phyloP scores from a whole-genome alignment of 2,329 filamentous ascomycete genomes.

The Penicillium expansum region DNA sequence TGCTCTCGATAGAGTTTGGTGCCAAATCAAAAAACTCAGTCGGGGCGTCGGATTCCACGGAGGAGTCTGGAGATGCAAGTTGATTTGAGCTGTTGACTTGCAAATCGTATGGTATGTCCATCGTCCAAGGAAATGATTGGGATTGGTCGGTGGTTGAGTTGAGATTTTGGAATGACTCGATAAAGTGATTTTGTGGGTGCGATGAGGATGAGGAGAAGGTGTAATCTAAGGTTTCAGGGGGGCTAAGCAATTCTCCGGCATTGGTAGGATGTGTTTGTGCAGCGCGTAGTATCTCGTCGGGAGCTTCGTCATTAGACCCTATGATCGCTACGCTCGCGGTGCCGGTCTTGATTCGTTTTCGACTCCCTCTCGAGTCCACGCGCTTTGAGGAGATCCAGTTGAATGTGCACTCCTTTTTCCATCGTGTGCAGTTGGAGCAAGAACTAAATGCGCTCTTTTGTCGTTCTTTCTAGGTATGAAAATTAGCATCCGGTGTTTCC shows the following conservation, averaged over 20 bases:
- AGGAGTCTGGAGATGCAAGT: background rate
- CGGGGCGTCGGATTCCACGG: background rate
- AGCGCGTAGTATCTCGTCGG: constrained; percentile 2
- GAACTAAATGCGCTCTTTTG: constrained; percentile 15
- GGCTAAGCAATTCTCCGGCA: background rate
- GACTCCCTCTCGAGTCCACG: constrained; percentile 4
- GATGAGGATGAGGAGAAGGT: background rate
- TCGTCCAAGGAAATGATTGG: background rate
- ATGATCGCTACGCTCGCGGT: background rate
- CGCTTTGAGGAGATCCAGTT: constrained; percentile 41
- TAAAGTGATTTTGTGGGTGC: background rate
- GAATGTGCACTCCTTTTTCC: constrained; percentile 46
- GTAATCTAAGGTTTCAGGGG: background rate
- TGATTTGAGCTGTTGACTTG: background rate
- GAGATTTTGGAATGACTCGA: background rate
- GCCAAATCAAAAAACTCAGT: background rate
- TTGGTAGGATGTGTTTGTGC: constrained; percentile 2
- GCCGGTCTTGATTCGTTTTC: constrained; percentile 1
- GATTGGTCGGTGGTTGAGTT: background rate
- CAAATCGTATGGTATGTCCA: background rate
- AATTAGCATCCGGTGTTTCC: background rate
- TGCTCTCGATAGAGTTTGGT: background rate
- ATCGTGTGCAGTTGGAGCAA: constrained; percentile 47
- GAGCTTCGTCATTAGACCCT: background rate
- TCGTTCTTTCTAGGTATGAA: constrained; percentile 10